phyloP scores from a whole-genome alignment of 116 monocot genomes.

The Trichopus zeylanicus region DNA sequence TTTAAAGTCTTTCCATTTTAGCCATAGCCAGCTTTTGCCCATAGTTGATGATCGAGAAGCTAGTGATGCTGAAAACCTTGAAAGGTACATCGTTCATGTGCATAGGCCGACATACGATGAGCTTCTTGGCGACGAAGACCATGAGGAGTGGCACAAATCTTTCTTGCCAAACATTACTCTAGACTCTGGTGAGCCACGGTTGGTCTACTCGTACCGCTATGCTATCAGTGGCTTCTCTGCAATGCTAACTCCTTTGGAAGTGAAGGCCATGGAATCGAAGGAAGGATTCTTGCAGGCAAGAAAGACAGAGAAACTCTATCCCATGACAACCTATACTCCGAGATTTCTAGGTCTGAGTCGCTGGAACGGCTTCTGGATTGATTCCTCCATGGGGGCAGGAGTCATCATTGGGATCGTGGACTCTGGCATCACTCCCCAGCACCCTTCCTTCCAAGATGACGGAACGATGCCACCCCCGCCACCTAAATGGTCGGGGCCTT shows the following conservation, averaged over 20 bases:
- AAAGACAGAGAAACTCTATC: background rate
- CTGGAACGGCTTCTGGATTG: background rate
- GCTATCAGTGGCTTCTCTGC: slow-evolving; percentile 22
- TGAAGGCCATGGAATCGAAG: background rate
- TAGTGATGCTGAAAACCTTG: background rate
- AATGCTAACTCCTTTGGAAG: slow-evolving; percentile 7
- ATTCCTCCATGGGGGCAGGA: slow-evolving; percentile 1
- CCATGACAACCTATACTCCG: slow-evolving; percentile 8
- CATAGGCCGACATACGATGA: background rate
- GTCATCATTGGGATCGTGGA: slow-evolving; percentile 16
- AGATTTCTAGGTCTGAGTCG: background rate
- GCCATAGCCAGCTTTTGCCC: too few species aligned
- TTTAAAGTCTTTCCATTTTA: too few species aligned
- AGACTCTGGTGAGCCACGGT: too few species aligned
- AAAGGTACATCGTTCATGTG: background rate
- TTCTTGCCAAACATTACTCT: too few species aligned
- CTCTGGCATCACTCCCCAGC: background rate
- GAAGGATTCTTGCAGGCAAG: slow-evolving; percentile 2
- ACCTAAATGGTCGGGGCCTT: background rate
- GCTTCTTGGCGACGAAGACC: background rate
- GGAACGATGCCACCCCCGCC: background rate
- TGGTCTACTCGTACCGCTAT: too few species aligned
- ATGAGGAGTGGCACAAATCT: too few species aligned
- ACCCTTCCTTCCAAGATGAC: background rate
- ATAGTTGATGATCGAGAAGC: too few species aligned